A percentile compares a stretch with the other conserved stretches of the same genome.
Conservation (phyloP, 225 moss, liverwort and hornwort species). For the Neckera pumila region DNA sequence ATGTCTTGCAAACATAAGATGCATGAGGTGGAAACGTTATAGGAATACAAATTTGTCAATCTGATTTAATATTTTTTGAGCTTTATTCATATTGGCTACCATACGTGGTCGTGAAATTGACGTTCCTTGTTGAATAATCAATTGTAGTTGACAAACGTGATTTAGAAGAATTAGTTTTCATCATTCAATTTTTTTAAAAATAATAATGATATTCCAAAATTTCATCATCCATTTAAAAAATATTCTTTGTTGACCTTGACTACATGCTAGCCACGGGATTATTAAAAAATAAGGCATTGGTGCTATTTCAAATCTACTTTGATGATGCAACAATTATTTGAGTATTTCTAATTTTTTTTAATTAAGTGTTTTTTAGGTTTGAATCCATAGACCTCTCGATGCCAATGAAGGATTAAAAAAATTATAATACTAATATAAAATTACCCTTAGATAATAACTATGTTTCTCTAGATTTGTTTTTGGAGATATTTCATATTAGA, state of each 20-base stretch:
- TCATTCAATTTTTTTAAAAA: neutral
- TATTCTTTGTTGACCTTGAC: too few species aligned
- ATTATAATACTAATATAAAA: neutral
- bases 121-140: neutral
- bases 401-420: neutral
- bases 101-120: fast-evolving
- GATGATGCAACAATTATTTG: neutral
- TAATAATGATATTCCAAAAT: neutral
- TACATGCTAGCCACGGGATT: neutral
- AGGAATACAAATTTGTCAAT: neutral
- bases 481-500: neutral
- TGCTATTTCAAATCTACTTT: neutral
- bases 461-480: neutral
- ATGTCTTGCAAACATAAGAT: neutral
- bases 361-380: neutral
- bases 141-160: neutral
- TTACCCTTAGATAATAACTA: too few species aligned
- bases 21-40: neutral
- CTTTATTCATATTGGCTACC: neutral
- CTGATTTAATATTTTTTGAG: neutral
- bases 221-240: neutral
- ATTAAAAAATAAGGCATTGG: neutral
- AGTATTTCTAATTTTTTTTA: neutral
- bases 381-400: neutral
- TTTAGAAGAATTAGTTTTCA: neutral